Base-by-base conservation (phyloP, 1,284 basidiomycete genomes). In the Clitocybe nebularis region DNA sequence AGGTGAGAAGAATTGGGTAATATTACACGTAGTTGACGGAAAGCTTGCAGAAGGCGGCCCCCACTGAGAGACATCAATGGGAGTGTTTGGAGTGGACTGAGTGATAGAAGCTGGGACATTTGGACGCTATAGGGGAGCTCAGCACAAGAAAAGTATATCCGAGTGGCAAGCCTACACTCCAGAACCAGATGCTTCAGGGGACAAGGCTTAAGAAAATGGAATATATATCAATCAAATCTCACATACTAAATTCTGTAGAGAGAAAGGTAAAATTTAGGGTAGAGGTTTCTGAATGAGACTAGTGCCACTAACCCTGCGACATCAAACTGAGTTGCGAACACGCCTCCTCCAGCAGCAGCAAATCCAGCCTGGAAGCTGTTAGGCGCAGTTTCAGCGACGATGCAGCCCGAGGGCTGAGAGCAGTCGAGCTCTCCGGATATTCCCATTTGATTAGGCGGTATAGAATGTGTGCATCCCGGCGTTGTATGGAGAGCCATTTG, bases 261-360 rank as follows among this genome's bases (percentile, higher is more conserved):
- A 29, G 4, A 9, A 21, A 4, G 23, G 25, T 16, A 11, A 16
- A 10, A n/a, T 14, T 29, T 10, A 24, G 3, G 23, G 20, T 11
- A 30, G 19, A 24, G 8, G 22, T 17, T 16, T 7, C 9, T 24
- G 10, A 14, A 11, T 29, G 20, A 10, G 13, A 17, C 9, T 9
- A 14, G 34, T 25, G 8, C 39, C 22, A 71, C 75, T 60, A 47
- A 72, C 69, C 78, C 77, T 16, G 71, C 53, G 10, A 66, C 62
- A 40, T 82, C 76, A 52, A 81, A 78, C 59, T 83, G 79, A 2
- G 74, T 63, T 8, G 81, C 79, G 58, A 68, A 85, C 1, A 84
- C 77, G 4, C 82, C 82, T 28, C 83, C 84, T 10, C 81, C 81
- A 5, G 72, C 74, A 3, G 60, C 59, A 4, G 70, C 71, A 52